A percentile compares a stretch with the other conserved stretches of the same genome.
phyloP scores from a whole-genome alignment of 2,329 filamentous ascomycete species.

The Hysterium pulicare region DNA sequence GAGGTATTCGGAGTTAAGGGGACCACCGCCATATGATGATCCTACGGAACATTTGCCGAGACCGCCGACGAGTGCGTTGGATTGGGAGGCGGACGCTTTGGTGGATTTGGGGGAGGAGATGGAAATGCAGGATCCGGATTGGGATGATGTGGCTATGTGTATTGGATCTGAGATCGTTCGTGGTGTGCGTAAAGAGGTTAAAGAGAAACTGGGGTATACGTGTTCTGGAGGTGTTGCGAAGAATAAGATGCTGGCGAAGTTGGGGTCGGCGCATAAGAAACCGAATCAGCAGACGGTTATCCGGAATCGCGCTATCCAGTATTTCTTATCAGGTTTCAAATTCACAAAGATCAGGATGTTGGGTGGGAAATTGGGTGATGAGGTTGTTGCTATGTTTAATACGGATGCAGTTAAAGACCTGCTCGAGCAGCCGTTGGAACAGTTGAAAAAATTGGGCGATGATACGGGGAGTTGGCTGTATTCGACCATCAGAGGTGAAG shows the following conservation, averaged over 20 bases:
- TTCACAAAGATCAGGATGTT: conserved; percentile 93
- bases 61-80: conserved; percentile 68
- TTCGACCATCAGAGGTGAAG: conserved; percentile 78
- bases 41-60: conserved; percentile 67
- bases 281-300: conserved; percentile 94
- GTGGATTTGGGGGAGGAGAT: conserved; percentile 73
- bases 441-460: conserved; percentile 74
- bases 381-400: conserved; percentile 74
- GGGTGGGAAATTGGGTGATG: conserved; percentile 91
- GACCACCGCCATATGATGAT: conserved; percentile 70
- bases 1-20: conserved; percentile 69
- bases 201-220: conserved; percentile 73
- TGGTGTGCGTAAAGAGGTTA: conserved; percentile 66
- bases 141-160: conserved; percentile 88
- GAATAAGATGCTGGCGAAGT: conserved; percentile 94
- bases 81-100: conserved; percentile 82
- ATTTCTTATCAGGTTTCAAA: conserved; percentile 81
- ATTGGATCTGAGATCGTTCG: conserved; percentile 88
- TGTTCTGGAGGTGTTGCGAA: conserved; percentile 84
- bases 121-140: conserved; percentile 82
- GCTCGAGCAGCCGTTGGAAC: conserved; percentile 67
- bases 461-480: conserved; percentile 86
- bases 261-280: conserved; percentile 88
- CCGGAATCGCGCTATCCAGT: conserved; percentile 73
- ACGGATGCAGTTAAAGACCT: conserved; percentile 78